Base-by-base conservation (phyloP, 441 rosid species). In the Erodium chrysanthum region DNA sequence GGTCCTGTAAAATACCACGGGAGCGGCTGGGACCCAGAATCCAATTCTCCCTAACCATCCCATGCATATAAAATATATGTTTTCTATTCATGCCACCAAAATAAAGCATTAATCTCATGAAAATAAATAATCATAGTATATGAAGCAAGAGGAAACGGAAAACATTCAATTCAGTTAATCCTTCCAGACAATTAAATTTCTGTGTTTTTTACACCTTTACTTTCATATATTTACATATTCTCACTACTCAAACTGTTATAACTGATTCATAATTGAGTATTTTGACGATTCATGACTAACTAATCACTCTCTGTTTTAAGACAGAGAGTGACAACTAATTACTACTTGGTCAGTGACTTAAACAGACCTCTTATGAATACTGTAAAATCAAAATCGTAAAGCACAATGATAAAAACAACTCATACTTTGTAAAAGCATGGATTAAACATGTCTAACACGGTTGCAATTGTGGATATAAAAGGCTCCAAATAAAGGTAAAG, bases 1-100 rank as follows among this genome's bases (percentile, higher is more conserved):
- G 63, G 31, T 64, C 68, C 65, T 15, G 54, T 23, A 66, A 66
- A 44, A 7, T 14, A 69, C 76, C 14, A 6, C n/a, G 58, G 68
- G 8, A 62, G 35, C 35, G 6, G 40, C 0, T 62, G 20, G 15
- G 35, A 25, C 35, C 40, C 65, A 62, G 65, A 11, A 29, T 27
- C 2, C 1, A 62, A 58, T 21, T 21, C 62, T 9, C 62, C n/a
- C 62, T 21, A 58, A 20, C 23, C 62, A 58, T 20, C 15, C 18
- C 62, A 58, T 54, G 60, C 23, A 54, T 54, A 54, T 52, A 52
- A 52, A 18, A 52, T 17, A 5, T 17, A n/a, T 54, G 0, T 35
- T 56, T 56, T 18, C 61, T 21, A 8, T 56, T 56, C 27, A 20
- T 56, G 27, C 10, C 61, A 56, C 61, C 20, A 20, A 20, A 8